Evolutionary conservation across 1,139 yeast genomes (phyloP), one percentile per base, ranked within the genome.

Genomic region (Nakaseomyces uthaithaninus): DNA sequence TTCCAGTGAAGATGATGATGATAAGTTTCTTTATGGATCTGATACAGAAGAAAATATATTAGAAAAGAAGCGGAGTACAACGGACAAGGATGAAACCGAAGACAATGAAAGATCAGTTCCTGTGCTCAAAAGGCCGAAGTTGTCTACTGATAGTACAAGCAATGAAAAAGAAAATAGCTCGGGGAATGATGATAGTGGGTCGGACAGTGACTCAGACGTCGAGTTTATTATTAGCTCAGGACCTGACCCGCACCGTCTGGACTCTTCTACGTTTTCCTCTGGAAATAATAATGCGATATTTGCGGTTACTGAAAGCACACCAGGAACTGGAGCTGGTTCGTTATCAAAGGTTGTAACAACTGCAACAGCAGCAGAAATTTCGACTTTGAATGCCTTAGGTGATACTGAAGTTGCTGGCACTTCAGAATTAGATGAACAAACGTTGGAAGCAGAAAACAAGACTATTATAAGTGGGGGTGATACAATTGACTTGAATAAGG

Each of bases 1-100:
- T 34, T 54, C 60, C n/a, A 55, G 56, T 42, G 64, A 57, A 46
- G 89, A 80, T 45, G 91, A 83, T 46, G 95, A 85, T 51, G 95
- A 86, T 57, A 91, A 81, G 39, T 86, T 77, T 60, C 74, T 86
- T 42, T 86, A 86, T 57, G 94, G 94, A 3, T 75, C 83, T 2
- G 91, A 79, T 42, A 75, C 70, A n/a, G 74, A 69, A 30, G 65
- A 58, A 20, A 39, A 34, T 4, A 16, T 38, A 8, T 31, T 35
- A 16, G 18, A 31, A 10, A 42, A 55, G 44, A 54, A 65, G 53
- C 57, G 62, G 47, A 55, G 45, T 47, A 58, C 57, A 53, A 51
- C 43, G 8, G 53, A 42, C 10, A 37, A 33, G 22, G 50, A 41
- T 38, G 36, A 37, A 27, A 28, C 4, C 8, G 45, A 42, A 18